Base-by-base conservation (phyloP, 2,329 filamentous ascomycete genomes). In the Dryadomyces quercivorus region DNA sequence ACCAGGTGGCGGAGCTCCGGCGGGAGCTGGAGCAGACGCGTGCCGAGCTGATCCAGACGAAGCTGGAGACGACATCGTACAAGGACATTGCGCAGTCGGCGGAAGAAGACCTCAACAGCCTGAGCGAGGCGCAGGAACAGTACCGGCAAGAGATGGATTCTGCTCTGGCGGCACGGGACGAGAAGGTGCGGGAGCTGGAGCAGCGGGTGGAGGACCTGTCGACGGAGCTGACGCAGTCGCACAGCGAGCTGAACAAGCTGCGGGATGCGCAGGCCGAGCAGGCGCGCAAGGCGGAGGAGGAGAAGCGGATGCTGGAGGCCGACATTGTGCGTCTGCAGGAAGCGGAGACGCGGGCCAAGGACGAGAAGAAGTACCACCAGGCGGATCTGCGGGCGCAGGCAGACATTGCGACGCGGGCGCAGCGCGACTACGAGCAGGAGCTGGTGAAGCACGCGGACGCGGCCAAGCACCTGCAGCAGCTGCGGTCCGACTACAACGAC, bases 371-470 rank as follows among this genome's bases (percentile, higher is more conserved):
- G 60, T 89, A 86, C 65, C 87, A 95, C 65, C 88, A 94, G 65
- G 86, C 95, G 62, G 91, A 97, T 63, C 80, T 97, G 45, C 91
- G 93, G 58, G 85, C 88, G 0, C 93, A 98, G 68, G 91, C 92
- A 31, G 87, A 94, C 47, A 97, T 98, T 63, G 90, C 93, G 2
- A 84, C 89, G 53, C 87, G 89, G 67, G 90, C 93, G 3, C 93
- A 98, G 66, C 86, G 95, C 65, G 91, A 93, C 61, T 98, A 98
- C 65, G 94, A 98, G 67, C 84, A 84, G 59, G 93, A 98, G 67
- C 77, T 98, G 12, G 80, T 95, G 63, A 96, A 93, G 72, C 93
- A 98, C 69, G 92, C 91, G 1, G 89, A 96, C 60, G 93, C 92
- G n/a, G 88, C 92, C 13, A 91, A 90, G 69, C 80, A 82, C 40